Base-by-base conservation (phyloP, 1,139 yeast species). In the Yamadazyma sp. region DNA sequence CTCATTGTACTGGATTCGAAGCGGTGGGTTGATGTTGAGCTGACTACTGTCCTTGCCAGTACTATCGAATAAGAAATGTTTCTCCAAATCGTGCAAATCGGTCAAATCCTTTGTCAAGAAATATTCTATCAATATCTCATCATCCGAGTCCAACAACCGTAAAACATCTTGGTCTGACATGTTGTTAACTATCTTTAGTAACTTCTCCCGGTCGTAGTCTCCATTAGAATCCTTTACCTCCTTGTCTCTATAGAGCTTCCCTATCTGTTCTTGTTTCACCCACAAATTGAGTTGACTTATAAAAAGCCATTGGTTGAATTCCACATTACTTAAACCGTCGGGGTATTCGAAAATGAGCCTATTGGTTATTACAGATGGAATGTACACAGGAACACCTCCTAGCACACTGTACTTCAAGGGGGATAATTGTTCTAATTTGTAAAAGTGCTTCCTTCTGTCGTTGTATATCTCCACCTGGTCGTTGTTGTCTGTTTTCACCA, bases 401-500 rank as follows among this genome's bases (percentile, higher is more conserved):
- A 64, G 42, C 58, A 55, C 57, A 4, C 68, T 53, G 38, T 56
- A 56, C 37, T 57, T 56, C 33, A 65, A 56, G 10, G 70, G 69
- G 29, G 55, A 56, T 28, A 66, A 48, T 45, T 66, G 69, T 17
- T 64, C 61, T 28, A 59, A 57, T 2, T 61, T 55, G 45, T 63
- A 62, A 39, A 63, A 66, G 44, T 65, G 66, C 37, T 54, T 52
- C 37, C 54, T 53, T 31, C 67, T 55, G 42, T 67, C 64, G 42
- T 62, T 64, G 42, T 60, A 62, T 17, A 62, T 56, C 31, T 47
- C 48, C 2, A 33, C 42, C 9, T 34, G 24, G 9, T 40, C 45
- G 29, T 45, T 38, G 20, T 44, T 32, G 7, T 38, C 37, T 9
- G 44, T 48, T 37, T 43, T 46, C 17, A 39, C 40, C 34, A 44